Evolutionary conservation across 1,139 yeast species (phyloP).

Genomic region (Magnusiomyces suaveolens): DNA sequence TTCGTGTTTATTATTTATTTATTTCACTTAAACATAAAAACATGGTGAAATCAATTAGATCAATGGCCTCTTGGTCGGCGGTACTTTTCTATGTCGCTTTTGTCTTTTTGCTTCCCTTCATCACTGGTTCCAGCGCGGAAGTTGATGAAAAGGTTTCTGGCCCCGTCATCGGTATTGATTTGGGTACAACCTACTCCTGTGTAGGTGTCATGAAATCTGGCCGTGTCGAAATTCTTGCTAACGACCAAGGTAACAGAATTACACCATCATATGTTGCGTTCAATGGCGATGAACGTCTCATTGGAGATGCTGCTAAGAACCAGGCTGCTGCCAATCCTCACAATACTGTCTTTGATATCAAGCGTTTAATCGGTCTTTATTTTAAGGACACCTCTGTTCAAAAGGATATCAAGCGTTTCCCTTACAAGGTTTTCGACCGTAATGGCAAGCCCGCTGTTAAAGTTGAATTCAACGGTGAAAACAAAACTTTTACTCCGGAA

Average conservation of each 20-base stretch:
- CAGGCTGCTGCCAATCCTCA: slow-evolving; percentile 76
- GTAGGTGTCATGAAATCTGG: slow-evolving; percentile 92
- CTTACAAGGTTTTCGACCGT: slow-evolving; percentile 57
- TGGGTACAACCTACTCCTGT: slow-evolving; percentile 89
- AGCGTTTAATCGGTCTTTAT: slow-evolving; percentile 77
- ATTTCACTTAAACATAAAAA: slow-evolving; percentile 27
- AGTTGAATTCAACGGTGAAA: too few relatives aligned
- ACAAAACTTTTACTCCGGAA: too few relatives aligned
- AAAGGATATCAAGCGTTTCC: slow-evolving; percentile 74
- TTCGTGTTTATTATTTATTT: slow-evolving; percentile 2
- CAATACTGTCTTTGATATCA: slow-evolving; percentile 77
- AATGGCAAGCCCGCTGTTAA: slow-evolving; percentile 78
- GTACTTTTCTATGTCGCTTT: slow-evolving; percentile 49
- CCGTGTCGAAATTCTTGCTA: slow-evolving; percentile 83
- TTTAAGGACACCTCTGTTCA: slow-evolving; percentile 68
- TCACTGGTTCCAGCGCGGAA: slow-evolving; percentile 38
- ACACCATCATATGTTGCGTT: too few relatives aligned
- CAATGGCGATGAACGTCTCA: too few relatives aligned
- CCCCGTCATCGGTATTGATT: slow-evolving; percentile 73
- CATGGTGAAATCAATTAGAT: slow-evolving; percentile 15
- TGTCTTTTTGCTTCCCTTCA: slow-evolving; percentile 51
- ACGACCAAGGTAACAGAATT: too few relatives aligned
- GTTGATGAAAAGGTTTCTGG: slow-evolving; percentile 47
- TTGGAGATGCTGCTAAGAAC: too few relatives aligned
- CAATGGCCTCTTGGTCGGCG: slow-evolving; percentile 41